phyloP scores from a whole-genome alignment of 2,329 filamentous ascomycete species.

The Xylaria sp. region DNA sequence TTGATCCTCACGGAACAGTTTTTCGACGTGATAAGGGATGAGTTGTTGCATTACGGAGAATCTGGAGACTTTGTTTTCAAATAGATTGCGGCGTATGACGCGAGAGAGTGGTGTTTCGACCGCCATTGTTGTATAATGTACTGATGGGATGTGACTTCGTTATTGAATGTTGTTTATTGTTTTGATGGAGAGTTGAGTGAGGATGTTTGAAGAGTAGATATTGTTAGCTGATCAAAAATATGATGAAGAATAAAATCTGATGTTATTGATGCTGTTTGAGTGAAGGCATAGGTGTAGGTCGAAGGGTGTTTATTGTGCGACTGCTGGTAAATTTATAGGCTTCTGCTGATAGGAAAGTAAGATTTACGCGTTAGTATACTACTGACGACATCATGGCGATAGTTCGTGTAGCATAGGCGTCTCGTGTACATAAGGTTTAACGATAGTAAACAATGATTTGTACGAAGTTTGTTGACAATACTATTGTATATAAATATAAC shows the following conservation, averaged over 20 bases:
- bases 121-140: neutral
- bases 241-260: neutral
- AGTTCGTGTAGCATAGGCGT: too few species aligned
- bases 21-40: conserved; percentile 7
- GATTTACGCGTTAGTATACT: too few species aligned
- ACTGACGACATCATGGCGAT: too few species aligned
- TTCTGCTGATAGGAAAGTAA: too few species aligned
- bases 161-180: neutral
- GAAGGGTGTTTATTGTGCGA: neutral
- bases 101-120: neutral
- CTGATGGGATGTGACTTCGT: neutral
- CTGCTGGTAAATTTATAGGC: too few species aligned
- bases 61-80: neutral
- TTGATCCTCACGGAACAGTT: neutral
- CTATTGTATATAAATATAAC: too few species aligned
- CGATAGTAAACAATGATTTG: too few species aligned
- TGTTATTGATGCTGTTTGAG: neutral
- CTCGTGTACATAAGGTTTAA: too few species aligned
- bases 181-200: neutral
- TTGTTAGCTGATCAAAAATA: neutral
- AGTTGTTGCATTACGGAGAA: neutral
- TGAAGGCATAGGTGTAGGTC: neutral
- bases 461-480: too few species aligned
- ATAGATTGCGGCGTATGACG: neutral
- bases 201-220: neutral